Percentiles rank a stretch among this genome's conserved stretches.
Conservation (phyloP, 169 alveolate species). For the Neospora caninum region DNA sequence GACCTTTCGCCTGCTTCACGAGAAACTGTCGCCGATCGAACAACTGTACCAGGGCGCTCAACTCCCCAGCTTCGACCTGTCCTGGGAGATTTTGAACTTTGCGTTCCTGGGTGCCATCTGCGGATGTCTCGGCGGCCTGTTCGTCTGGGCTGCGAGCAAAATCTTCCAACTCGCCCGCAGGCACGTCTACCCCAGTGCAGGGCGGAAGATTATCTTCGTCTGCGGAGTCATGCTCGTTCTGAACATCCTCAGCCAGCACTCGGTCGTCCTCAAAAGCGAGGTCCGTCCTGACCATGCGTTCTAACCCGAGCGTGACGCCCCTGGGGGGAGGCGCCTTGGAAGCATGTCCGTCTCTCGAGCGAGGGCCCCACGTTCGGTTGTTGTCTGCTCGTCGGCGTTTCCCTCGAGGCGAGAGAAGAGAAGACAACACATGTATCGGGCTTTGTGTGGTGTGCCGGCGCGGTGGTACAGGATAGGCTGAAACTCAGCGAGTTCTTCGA, state of each 20-base stretch:
- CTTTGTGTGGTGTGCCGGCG: too few species aligned
- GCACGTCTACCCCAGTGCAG: neutral
- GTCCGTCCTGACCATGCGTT: neutral
- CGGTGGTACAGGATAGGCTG: neutral
- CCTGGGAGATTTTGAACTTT: conserved; percentile 21
- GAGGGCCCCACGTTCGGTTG: too few species aligned
- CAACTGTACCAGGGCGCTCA: conserved; percentile 15
- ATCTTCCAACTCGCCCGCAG: neutral
- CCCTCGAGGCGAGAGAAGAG: too few species aligned
- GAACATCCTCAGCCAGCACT: neutral
- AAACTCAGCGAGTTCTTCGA: conserved; percentile 14
- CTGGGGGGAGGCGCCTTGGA: too few species aligned
- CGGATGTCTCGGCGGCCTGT: conserved; percentile 42
- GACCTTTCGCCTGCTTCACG: conserved; percentile 74
- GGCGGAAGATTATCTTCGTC: neutral
- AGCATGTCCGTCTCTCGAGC: too few species aligned
- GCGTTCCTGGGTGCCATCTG: conserved; percentile 36
- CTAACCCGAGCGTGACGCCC: too few species aligned
- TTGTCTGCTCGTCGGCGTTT: too few species aligned
- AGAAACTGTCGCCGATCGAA: conserved; percentile 3
- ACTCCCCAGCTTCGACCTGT: neutral
- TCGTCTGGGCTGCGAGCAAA: conserved; percentile 19
- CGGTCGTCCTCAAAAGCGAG: conserved; percentile 18
- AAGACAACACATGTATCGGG: too few species aligned
- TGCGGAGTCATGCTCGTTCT: neutral